Evolutionary conservation across 495 filamentous ascomycete genomes (phyloP).

Genomic region (Xylaria grammica): DNA sequence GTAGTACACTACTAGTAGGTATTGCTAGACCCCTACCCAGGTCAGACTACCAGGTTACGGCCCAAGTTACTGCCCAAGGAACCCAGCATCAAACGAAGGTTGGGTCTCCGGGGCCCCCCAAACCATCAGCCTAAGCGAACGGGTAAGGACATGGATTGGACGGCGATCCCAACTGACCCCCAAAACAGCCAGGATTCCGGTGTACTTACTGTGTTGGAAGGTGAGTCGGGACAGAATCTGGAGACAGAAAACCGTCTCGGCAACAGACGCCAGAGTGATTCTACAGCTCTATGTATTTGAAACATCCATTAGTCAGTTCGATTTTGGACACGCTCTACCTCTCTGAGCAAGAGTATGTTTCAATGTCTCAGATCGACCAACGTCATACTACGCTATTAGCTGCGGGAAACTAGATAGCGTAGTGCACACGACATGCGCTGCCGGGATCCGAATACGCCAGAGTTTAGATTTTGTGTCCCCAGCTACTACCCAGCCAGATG

Average conservation of each 20-base stretch:
- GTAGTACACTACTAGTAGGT: background rate
- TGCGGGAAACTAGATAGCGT: background rate
- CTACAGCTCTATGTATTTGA: constrained; percentile 1
- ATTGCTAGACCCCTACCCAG: constrained; percentile 6
- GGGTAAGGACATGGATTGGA: constrained; percentile 16
- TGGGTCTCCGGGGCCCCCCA: background rate
- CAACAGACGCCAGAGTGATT: background rate
- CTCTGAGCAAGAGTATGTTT: background rate
- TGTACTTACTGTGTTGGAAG: background rate
- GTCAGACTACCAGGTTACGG: background rate
- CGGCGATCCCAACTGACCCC: constrained; percentile 9
- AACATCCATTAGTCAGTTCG: background rate
- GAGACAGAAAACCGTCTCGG: background rate
- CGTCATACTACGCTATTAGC: background rate
- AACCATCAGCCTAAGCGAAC: constrained; percentile 3
- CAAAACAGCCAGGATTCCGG: constrained; percentile 1
- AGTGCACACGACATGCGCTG: background rate
- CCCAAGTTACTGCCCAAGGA: constrained; percentile 1
- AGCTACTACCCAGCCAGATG: background rate
- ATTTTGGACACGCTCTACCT: too few species aligned
- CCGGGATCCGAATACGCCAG: constrained; percentile 9
- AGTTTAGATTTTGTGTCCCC: background rate
- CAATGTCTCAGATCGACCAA: constrained; percentile 12
- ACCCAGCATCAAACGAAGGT: constrained; percentile 16
- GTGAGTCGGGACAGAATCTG: background rate